A percentile compares a stretch with the other conserved stretches of the same genome.
Conservation (phyloP, 139 green algal genomes). For the Volvox africanus region DNA sequence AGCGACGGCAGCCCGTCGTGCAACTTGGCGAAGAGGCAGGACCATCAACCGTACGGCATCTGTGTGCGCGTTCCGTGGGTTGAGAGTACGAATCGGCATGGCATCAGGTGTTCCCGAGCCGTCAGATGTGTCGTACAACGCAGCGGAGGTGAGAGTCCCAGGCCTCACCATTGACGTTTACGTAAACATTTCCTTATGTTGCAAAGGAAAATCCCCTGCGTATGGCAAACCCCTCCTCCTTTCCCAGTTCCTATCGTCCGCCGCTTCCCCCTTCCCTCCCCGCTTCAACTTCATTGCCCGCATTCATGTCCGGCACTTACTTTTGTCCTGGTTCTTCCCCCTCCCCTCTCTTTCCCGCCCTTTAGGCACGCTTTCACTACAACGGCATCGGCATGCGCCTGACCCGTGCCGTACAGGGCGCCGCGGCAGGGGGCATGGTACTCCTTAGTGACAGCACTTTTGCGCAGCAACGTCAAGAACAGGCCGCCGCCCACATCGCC, state of each 20-base stretch:
- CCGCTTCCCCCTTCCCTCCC: too few relatives aligned
- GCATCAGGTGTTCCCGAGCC: background rate
- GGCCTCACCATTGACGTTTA: too few relatives aligned
- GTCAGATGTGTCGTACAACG: constrained; percentile 2
- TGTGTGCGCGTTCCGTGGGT: background rate
- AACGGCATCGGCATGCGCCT: background rate
- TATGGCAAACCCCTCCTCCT: too few relatives aligned
- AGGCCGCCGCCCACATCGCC: too few relatives aligned
- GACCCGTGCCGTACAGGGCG: constrained; percentile 2
- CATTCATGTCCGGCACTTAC: too few relatives aligned
- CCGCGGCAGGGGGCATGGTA: constrained; percentile 23
- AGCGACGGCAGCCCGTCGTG: background rate
- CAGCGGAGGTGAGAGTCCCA: background rate
- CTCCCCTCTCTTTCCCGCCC: background rate
- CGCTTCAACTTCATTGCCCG: too few relatives aligned
- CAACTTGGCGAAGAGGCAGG: background rate
- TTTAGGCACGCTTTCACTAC: background rate
- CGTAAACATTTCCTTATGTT: too few relatives aligned
- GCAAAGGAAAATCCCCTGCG: too few relatives aligned
- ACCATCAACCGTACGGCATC: background rate
- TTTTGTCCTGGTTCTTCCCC: background rate
- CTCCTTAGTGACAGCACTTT: constrained; percentile 26
- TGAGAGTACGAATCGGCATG: constrained; percentile 20
- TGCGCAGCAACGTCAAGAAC: background rate
- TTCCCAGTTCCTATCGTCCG: too few relatives aligned